Evolutionary conservation across 2,329 filamentous ascomycete genomes (phyloP), one percentile per base, ranked within the genome.

Genomic region (Aspergillus sp.): DNA sequence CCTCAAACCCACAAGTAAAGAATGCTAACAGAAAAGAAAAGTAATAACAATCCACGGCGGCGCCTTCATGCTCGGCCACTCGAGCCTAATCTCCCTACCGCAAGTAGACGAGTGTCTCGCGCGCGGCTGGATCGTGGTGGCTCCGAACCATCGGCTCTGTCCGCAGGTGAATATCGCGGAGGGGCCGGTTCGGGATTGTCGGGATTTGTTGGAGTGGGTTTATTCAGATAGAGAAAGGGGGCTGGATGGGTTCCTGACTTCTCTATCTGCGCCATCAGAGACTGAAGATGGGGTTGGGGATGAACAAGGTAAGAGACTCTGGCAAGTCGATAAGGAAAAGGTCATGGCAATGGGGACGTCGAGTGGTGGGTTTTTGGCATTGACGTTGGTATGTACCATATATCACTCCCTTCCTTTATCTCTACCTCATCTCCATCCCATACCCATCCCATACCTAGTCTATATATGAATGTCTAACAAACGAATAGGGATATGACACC

Each of bases 271-370:
- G 42, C 0, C 49, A 63, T 29, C 26, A 9, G 3, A 3, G 6
- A 29, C 26, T 29, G 26, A 7, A 2, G 1, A 7, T 29, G 26
- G 6, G 26, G 26, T 9, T 29, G 26, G 7, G 26, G 6, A 2
- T 29, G 1, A 49, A 36, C 1, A 60, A 57, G 9, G 32, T 14
- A 36, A 11, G 32, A 36, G 32, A 4, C 11, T 49, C 51, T 52
- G 0, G 65, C 26, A 29, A 9, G 26, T 65, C 4, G 72, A 73
- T 50, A 56, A 67, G 2, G 66, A 76, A 1, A 74, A 68, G 3
- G 71, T 83, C 1, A 77, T 80, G 5, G 75, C 69, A 0, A 70
- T 83, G 5, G 82, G 81, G 0, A 84, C 81, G 73, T 83, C 81
- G 0, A 74, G 75, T 0, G 82, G 82, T 0, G 82, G 81, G 0